Evolutionary conservation across 2,329 filamentous ascomycete species (phyloP), one percentile per base, ranked within the genome.

Genomic region (Curvularia sp.): DNA sequence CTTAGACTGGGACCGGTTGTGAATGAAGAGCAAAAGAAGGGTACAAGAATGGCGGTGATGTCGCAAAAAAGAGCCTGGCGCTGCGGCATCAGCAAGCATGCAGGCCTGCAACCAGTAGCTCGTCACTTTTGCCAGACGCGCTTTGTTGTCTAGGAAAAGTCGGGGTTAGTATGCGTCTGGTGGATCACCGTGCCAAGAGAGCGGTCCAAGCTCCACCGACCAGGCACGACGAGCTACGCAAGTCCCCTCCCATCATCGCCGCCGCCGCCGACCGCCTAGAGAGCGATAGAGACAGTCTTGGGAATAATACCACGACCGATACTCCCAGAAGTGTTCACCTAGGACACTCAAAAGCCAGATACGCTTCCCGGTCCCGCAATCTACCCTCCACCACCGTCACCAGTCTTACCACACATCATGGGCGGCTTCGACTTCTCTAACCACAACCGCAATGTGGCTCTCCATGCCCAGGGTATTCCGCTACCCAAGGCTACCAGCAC

Each of bases 401-500:
- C 47, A 49, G 42, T 38, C 13, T 15, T 22, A 53, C 35, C 26
- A 44, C 42, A 24, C 81, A 89, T 75, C 73, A 99, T 99, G 95
- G 89, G 91, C 73, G 73, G 73, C 70, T 75, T 75, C 71, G 73
- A 98, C 84, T 99, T 99, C 86, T 96, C 93, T 80, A 99, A 99
- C 86, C 95, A 98, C 88, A 97, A 97, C 87, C 92, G 95, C 84
- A 99, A 99, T 87, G 88, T 90, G 78, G 94, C 94, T 66, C 88
- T 99, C 70, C 94, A 98, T 79, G 92, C 94, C 72, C 88, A 90
- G 80, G 96, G 96, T 70, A 90, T 98, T 52, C 95, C 95, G 62
- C 85, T 98, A 60, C 95, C 96, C 73, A 98, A 97, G 83, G 95
- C 95, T 63, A 99, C 95, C 61, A 97, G 93, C 82, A 99, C 95